These are phyloP conservation scores for Picochlorum sp. DNA, from an alignment of 139 green algal genomes.

Conservation along the genomic window DNA sequence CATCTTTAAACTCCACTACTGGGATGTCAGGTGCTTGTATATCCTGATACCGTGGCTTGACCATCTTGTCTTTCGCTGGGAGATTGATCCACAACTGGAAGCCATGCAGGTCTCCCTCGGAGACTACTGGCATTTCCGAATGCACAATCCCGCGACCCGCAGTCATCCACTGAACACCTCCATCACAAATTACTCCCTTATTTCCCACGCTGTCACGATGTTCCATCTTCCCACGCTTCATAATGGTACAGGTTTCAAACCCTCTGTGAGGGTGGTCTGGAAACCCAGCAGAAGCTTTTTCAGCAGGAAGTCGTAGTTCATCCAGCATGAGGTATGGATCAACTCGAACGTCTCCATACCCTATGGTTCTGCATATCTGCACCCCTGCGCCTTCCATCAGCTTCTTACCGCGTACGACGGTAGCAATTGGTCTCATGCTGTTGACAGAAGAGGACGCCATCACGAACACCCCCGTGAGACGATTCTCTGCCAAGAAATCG, in stretches of 20 bases:
- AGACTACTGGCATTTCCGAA: constrained; percentile 67
- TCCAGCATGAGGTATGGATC: constrained; percentile 56
- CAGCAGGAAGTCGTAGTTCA: constrained; percentile 61
- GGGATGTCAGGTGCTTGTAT: constrained; percentile 70
- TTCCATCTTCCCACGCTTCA: constrained; percentile 76
- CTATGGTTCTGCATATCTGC: constrained; percentile 68
- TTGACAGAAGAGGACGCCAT: too few species aligned
- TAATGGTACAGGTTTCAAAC: constrained; percentile 88
- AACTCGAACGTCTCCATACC: constrained; percentile 51
- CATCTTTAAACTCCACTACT: constrained; percentile 22
- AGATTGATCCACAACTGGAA: constrained; percentile 93
- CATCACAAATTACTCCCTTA: constrained; percentile 66
- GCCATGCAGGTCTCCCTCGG: constrained; percentile 58
- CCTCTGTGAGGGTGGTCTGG: constrained; percentile 73
- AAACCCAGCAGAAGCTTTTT: constrained; percentile 62
- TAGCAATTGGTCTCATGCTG: neutral
- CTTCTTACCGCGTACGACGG: constrained; percentile 5
- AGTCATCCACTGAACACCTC: constrained; percentile 91
- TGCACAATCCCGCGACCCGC: constrained; percentile 74
- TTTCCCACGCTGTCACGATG: constrained; percentile 75
- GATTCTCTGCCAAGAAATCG: too few species aligned
- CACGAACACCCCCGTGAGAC: too few species aligned
- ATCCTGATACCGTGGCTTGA: constrained; percentile 67
- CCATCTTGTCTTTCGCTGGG: constrained; percentile 79
- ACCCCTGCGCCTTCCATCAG: constrained; percentile 74